These are phyloP conservation scores for Calonectria honghensis DNA, from an alignment of 2,329 filamentous ascomycete species.

Conservation along the genomic window DNA sequence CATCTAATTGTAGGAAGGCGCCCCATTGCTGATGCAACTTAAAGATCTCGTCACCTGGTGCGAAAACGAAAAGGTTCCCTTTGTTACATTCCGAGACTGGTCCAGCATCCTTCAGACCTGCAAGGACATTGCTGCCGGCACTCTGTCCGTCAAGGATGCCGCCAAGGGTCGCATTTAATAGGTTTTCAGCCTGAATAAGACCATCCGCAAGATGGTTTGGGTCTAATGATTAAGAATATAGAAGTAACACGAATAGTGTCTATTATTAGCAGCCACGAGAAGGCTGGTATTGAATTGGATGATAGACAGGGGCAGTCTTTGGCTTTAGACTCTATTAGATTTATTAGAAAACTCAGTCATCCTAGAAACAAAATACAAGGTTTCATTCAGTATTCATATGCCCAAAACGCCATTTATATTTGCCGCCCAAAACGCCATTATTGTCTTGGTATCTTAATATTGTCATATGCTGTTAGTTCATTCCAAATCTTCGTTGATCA, in stretches of 20 bases:
- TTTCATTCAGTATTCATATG: neutral
- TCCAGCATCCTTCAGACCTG: conserved; percentile 84
- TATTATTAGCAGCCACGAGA: conserved; percentile 27
- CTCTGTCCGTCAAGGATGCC: conserved; percentile 81
- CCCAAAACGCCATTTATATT: neutral
- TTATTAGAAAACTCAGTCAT: conserved; percentile 33
- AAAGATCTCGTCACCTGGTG: conserved; percentile 91
- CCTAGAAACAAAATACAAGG: conserved; percentile 11
- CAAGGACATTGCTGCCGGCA: conserved; percentile 85
- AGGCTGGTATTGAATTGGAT: conserved; percentile 43
- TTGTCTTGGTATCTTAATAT: conserved; percentile 5
- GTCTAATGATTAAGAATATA: conserved; percentile 23
- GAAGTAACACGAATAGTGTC: conserved; percentile 15
- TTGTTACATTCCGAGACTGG: conserved; percentile 92
- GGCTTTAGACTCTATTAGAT: conserved; percentile 41
- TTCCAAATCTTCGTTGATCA: neutral
- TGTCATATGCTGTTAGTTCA: neutral
- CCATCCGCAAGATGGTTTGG: conserved; percentile 2
- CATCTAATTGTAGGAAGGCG: neutral
- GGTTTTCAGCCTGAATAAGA: conserved; percentile 7
- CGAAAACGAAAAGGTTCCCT: conserved; percentile 87
- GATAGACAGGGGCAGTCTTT: conserved; percentile 40
- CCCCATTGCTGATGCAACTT: conserved; percentile 30
- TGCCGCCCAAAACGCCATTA: neutral
- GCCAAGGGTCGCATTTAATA: conserved; percentile 69